phyloP scores from a whole-genome alignment of 768 basidiomycete genomes.

The Trametes punicea region DNA sequence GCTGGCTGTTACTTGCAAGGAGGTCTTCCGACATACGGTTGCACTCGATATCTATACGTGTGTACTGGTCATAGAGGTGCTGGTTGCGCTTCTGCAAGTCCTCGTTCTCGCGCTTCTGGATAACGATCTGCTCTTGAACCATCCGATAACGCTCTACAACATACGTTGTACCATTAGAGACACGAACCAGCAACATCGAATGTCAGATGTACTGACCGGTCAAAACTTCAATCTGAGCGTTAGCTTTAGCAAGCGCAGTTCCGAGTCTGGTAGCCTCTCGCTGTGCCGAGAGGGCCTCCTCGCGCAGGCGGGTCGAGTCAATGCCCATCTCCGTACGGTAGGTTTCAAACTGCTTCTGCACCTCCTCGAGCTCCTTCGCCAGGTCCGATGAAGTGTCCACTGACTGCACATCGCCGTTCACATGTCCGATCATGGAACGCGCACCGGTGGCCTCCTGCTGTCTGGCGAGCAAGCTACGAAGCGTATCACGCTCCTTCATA shows the following conservation, averaged over 20 bases:
- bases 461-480: constrained; percentile 69
- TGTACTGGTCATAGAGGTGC: constrained; percentile 70
- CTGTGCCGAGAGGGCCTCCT: constrained; percentile 63
- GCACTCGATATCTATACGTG: constrained; percentile 72
- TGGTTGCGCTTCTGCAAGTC: constrained; percentile 66
- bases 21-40: constrained; percentile 67
- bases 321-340: constrained; percentile 78
- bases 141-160: constrained; percentile 63
- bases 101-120: constrained; percentile 64
- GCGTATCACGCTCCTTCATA: constrained; percentile 83
- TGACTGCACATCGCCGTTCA: constrained; percentile 29
- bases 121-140: constrained; percentile 62
- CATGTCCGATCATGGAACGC: constrained; percentile 1
- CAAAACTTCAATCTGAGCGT: constrained; percentile 76
- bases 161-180: not conserved
- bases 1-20: constrained; percentile 49
- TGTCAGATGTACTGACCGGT: constrained; percentile 58
- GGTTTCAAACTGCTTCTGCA: constrained; percentile 76
- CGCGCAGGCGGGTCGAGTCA: constrained; percentile 69
- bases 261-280: constrained; percentile 63
- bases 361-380: constrained; percentile 61
- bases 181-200: no score
- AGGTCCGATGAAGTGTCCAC: constrained; percentile 35
- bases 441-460: constrained; percentile 23
- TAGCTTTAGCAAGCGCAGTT: constrained; percentile 75